These are phyloP conservation scores for Cladophialophora immunda DNA, from an alignment of 2,329 filamentous ascomycete genomes.

Conservation along the genomic window DNA sequence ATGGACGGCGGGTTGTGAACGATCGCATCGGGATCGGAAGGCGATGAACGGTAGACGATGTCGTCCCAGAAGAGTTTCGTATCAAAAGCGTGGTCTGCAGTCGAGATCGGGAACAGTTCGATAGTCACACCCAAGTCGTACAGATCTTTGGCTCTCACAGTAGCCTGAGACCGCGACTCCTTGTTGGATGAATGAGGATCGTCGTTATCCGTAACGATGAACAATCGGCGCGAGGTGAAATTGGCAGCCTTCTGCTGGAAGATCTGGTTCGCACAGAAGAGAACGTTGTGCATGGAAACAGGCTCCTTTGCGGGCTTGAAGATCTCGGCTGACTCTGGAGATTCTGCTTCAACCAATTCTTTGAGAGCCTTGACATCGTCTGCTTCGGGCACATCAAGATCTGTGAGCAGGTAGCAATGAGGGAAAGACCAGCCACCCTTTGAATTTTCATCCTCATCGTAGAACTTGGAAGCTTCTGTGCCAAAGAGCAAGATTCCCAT, in stretches of 20 bases:
- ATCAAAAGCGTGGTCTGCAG: conserved; percentile 76
- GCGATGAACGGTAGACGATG: conserved; percentile 82
- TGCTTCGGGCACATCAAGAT: conserved; percentile 86
- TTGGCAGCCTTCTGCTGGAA: conserved; percentile 96
- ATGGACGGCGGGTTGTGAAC: conserved; percentile 54
- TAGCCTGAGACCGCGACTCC: conserved; percentile 75
- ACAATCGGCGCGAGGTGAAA: conserved; percentile 90
- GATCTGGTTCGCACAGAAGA: conserved; percentile 95
- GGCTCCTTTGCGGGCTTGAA: conserved; percentile 74
- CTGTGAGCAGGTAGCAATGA: conserved; percentile 89
- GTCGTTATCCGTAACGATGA: conserved; percentile 95
- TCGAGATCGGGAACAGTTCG: conserved; percentile 89
- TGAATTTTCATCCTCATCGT: conserved; percentile 68
- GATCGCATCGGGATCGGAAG: conserved; percentile 73
- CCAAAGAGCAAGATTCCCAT: conserved; percentile 95
- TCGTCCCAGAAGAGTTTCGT: conserved; percentile 93
- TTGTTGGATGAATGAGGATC: conserved; percentile 80
- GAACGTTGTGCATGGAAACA: conserved; percentile 83
- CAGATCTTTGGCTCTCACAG: conserved; percentile 89
- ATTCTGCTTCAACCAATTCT: conserved; percentile 78
- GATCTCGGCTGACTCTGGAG: conserved; percentile 66
- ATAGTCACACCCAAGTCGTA: conserved; percentile 93
- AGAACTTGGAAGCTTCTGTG: conserved; percentile 83
- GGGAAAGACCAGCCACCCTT: conserved; percentile 74
- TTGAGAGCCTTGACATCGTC: conserved; percentile 84